These are phyloP conservation scores for Ogataea pignaliae DNA, from an alignment of 805 yeast species.

Conservation along the genomic window DNA sequence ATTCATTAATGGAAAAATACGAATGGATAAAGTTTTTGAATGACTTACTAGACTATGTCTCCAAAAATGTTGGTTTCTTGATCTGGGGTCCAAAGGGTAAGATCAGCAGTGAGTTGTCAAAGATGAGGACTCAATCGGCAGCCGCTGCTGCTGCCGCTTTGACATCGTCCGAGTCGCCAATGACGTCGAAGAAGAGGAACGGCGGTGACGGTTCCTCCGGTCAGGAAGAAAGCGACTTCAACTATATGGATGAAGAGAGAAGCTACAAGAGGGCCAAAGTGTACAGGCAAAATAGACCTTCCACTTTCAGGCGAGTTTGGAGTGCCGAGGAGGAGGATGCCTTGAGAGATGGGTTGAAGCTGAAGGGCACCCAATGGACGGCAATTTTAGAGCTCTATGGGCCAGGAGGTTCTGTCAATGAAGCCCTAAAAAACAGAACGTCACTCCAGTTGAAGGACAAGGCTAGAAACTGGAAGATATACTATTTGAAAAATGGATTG, in stretches of 20 bases:
- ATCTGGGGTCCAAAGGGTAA: conserved; percentile 57
- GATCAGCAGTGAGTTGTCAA: conserved; percentile 22
- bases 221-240: conserved; percentile 8
- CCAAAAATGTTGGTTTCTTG: conserved; percentile 66
- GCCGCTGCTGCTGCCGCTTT: neutral
- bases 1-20: conserved; percentile 62
- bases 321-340: conserved; percentile 85
- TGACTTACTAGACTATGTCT: conserved; percentile 72
- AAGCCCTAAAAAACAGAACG: conserved; percentile 78
- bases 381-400: conserved; percentile 88
- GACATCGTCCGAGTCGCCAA: neutral
- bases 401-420: conserved; percentile 84
- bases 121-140: conserved; percentile 6
- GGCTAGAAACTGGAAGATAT: conserved; percentile 93
- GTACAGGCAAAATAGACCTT: conserved; percentile 23
- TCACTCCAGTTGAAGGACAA: conserved; percentile 94
- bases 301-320: conserved; percentile 67
- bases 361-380: conserved; percentile 92
- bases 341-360: conserved; percentile 70
- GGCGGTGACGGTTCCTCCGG: conserved; percentile 5
- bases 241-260: conserved; percentile 2
- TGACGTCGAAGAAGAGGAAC: conserved; percentile 5
- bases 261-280: conserved; percentile 8
- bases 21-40: conserved; percentile 83
- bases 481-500: conserved; percentile 67